Evolutionary conservation across 176 grass and related monocot genomes (phyloP).

Genomic region (Oryza meridionalis): DNA sequence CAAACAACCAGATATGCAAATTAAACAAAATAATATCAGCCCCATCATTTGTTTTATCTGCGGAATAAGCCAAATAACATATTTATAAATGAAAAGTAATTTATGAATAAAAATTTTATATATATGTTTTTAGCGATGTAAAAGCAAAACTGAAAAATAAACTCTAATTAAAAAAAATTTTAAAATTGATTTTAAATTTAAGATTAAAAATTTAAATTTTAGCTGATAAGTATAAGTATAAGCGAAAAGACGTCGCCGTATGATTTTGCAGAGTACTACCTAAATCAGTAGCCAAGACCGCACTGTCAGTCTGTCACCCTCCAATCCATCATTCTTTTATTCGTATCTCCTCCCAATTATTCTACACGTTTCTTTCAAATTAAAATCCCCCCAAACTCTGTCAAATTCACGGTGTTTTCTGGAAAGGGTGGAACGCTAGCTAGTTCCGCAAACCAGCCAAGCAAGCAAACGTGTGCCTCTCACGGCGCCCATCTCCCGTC

Average conservation of each 20-base stretch:
- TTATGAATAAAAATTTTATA: too few relatives aligned
- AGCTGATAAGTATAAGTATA: too few relatives aligned
- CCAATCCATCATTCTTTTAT: not conserved
- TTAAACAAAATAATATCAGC: not conserved
- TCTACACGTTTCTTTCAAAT: not conserved
- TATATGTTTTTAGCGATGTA: too few relatives aligned
- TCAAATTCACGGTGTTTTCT: not conserved
- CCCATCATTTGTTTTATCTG: too few relatives aligned
- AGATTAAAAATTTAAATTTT: too few relatives aligned
- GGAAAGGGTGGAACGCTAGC: not conserved
- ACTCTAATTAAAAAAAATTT: too few relatives aligned
- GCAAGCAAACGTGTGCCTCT: not conserved
- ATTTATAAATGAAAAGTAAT: too few relatives aligned
- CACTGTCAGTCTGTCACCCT: too few relatives aligned
- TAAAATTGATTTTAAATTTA: too few relatives aligned
- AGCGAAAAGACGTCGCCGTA: too few relatives aligned
- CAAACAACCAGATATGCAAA: not conserved
- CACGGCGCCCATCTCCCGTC: constrained; percentile 18
- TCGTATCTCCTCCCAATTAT: not conserved
- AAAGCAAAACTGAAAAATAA: too few relatives aligned
- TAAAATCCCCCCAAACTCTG: not conserved
- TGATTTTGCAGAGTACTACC: not conserved
- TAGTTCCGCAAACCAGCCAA: not conserved
- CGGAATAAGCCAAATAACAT: too few relatives aligned
- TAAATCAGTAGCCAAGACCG: not conserved